Evolutionary conservation across 768 basidiomycete genomes (phyloP), one percentile per base, ranked within the genome.

Genomic region (Butyriboletus loyo): DNA sequence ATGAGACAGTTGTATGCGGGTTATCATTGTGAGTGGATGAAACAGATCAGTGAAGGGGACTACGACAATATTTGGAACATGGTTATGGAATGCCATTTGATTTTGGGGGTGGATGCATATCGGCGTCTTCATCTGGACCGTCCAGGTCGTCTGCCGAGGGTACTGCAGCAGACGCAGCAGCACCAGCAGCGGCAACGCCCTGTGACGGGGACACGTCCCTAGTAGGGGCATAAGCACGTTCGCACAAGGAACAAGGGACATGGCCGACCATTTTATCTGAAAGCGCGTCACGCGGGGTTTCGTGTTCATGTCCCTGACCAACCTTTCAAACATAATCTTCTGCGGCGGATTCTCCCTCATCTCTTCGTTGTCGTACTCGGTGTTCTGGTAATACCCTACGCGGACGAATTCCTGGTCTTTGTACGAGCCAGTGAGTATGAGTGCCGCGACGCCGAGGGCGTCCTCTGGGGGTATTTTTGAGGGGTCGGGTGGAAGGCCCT

Each of bases 351-450:
- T 80, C 64, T 85, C 80, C 67, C 85, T 88, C 85, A 95, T 86
- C 71, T 92, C 92, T 48, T 93, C 90, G 61, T 89, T 92, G 69
- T 97, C 96, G 66, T 98, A 98, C 70, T 98, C 96, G 24, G 95
- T 98, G 66, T 98, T 95, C 72, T 98, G 97, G 70, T 99, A 99
- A 69, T 99, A 98, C 7, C 97, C 97, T 25, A 99, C 95, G 41
- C 96, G 85, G n/a, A 99, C 96, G 65, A 99, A 99, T 69, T 98
- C 97, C 64, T 97, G 95, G 46, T 98, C 96, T 35, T 86, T 84
- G 72, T 98, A 99, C 11, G 90, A 91, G 7, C 93, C 97, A 0
- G 95, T 98, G 46, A 99, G 81, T 63, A 99, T 98, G 66, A 98
- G 86, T 7, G 96, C 97, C 2, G 96, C 92, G 17, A 99, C 95